Evolutionary conservation across 2,329 filamentous ascomycete species (phyloP), one percentile per base, ranked within the genome.

Genomic region (Neonectria magnoliae): DNA sequence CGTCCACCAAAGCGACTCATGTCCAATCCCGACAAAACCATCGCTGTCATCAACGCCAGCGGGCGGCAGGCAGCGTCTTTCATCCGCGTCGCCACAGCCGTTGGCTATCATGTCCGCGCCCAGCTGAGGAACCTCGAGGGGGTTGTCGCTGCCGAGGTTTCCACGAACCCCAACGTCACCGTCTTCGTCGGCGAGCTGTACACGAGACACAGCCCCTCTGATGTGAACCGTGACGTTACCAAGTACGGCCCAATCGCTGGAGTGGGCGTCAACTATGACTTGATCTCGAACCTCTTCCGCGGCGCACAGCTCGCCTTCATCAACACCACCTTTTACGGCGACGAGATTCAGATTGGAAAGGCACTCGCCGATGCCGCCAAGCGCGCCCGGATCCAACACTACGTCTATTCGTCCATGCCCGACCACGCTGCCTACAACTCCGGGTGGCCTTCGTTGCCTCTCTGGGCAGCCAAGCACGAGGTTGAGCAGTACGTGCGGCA

Each of bases 241-340:
- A 85, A 82, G 80, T 91, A 84, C 83, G 92, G 78, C 68, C 87
- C 76, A 74, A 91, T 88, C 57, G 83, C 83, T 45, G 87, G 86
- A 47, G 85, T 89, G 67, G 87, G 91, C 67, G 88, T 95, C 75
- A 93, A 93, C 76, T 85, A 90, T 72, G 84, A 84, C 1, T 80
- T 97, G 69, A 91, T 97, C 75, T 85, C 87, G 58, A 86, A 91
- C 70, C 85, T 98, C 20, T 98, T 98, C 84, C 83, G 86, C 41
- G 93, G 93, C 66, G 91, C 93, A 22, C 91, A 97, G 72, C 86
- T 97, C 56, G 96, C 96, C 64, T 99, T 98, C 80, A 94, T 98
- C 83, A 99, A 99, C 82, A 99, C 96, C 45, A 97, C 94, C 5
- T 97, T 97, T 75, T 97, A 97, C 83, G 96, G 95, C 56, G 94